Evolutionary conservation across 257 asterid genomes (phyloP).

Genomic region (Fraxinus excelsior): DNA sequence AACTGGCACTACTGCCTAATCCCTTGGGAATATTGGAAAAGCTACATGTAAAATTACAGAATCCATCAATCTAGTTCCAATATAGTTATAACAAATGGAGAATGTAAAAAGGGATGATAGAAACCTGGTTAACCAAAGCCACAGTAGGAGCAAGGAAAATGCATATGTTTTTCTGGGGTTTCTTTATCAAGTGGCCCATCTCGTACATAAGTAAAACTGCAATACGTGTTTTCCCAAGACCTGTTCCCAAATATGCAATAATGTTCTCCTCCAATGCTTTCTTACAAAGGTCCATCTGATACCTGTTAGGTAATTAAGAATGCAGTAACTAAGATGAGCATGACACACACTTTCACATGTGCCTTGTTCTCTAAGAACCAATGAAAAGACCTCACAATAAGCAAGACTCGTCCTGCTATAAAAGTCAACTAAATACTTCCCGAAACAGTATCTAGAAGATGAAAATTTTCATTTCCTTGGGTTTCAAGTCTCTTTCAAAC

Average conservation of each 20-base stretch:
- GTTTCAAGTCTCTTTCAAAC: conserved; percentile 6
- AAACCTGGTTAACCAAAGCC: conserved; percentile 95
- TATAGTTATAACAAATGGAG: background rate
- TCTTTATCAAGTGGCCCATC: conserved; percentile 83
- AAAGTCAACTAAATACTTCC: conserved; percentile 4
- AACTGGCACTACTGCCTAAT: background rate
- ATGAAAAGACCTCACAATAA: conserved; percentile 7
- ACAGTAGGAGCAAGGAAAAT: conserved; percentile 95
- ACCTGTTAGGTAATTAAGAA: conserved; percentile 47
- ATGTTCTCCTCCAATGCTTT: conserved; percentile 87
- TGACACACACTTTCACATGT: background rate
- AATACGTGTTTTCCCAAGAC: conserved; percentile 95
- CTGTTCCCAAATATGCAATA: conserved; percentile 83
- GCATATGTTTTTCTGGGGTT: conserved; percentile 83
- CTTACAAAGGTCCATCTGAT: conserved; percentile 83
- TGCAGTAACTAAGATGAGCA: background rate
- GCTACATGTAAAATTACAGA: background rate
- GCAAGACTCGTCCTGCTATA: background rate
- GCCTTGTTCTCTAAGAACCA: background rate
- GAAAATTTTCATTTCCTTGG: background rate
- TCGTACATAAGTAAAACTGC: conserved; percentile 88
- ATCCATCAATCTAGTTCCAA: background rate
- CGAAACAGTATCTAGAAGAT: background rate
- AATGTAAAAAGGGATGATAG: conserved; percentile 17
- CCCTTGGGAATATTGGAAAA: background rate